Base-by-base conservation (phyloP, 164 flowering plant genomes). In the Vitis amurensis region DNA sequence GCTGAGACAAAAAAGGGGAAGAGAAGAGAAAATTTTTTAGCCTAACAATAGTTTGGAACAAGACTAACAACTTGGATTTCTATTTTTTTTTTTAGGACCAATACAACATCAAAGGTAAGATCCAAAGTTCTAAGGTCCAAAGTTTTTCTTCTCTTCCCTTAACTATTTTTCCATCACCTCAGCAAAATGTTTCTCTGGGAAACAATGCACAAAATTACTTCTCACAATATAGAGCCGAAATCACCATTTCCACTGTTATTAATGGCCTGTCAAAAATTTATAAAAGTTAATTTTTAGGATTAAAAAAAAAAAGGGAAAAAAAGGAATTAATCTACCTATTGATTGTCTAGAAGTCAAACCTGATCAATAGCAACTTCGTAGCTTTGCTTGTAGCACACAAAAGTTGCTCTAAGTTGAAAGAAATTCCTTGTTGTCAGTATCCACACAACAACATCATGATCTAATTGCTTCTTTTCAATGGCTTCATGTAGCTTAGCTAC, bases 151-250 rank as follows among this genome's bases (percentile, higher is more conserved):
- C 23, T 23, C 23, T 23, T 23, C 23, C 23, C 1, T 1, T 23
- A 23, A 23, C 23, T 1, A 23, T 23, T 23, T 0, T 23, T 23
- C 5, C 50, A 58, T 70, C 59, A 89, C 97, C 96, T 90, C 78
- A 11, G 93, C 94, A 56, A 89, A 92, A 79, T 90, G 89, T 56
- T 81, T 85, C 64, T 87, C 91, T 1, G 96, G 96, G 79, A 50
- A 9, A 85, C 87, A 19, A 90, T 79, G 85, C 98, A 92, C 78
- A 67, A 64, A 62, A 88, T 68, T 11, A 76, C 86, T 58, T 78
- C 61, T 71, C 52, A 76, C 78, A 92, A 59, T 8, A 87, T 62
- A 64, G 82, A 67, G 63, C 70, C 82, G 68, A 89, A 65, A 57
- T 88, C 81, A 2, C 85, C 78, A 8, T 75, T 75, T 31, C 86